Evolutionary conservation across 306 rosid genomes (phyloP).

Genomic region (Pachyrhizus erosus): DNA sequence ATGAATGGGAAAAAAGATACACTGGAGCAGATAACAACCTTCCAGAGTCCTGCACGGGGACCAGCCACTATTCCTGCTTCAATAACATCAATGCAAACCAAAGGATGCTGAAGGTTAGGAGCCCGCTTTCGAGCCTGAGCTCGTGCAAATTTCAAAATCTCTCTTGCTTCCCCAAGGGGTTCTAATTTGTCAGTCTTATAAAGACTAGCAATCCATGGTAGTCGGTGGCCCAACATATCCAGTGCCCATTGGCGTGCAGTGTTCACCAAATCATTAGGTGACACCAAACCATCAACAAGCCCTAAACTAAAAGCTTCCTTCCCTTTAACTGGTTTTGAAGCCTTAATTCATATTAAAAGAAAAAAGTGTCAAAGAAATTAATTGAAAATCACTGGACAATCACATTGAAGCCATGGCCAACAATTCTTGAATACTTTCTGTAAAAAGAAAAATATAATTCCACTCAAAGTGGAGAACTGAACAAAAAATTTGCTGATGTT

Average conservation of each 20-base stretch:
- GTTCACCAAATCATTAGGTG: slow-evolving; percentile 72
- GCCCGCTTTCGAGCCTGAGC: slow-evolving; percentile 76
- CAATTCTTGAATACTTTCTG: not conserved
- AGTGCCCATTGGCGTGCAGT: slow-evolving; percentile 89
- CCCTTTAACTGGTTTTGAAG: slow-evolving; percentile 85
- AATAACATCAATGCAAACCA: slow-evolving; percentile 88
- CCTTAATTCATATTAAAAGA: slow-evolving; percentile 45
- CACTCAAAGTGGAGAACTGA: slow-evolving; percentile 42
- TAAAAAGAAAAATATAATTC: slow-evolving; percentile 25
- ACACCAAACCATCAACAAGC: slow-evolving; percentile 83
- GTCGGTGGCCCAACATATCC: slow-evolving; percentile 67
- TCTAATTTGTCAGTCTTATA: slow-evolving; percentile 82
- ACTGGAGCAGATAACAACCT: slow-evolving; percentile 62
- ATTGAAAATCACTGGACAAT: slow-evolving; percentile 32
- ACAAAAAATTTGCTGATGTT: slow-evolving; percentile 23
- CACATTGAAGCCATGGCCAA: slow-evolving; percentile 26
- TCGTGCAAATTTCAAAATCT: slow-evolving; percentile 81
- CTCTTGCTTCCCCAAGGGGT: slow-evolving; percentile 94
- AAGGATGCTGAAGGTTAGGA: slow-evolving; percentile 89
- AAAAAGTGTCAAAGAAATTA: slow-evolving; percentile 19
- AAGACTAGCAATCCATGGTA: slow-evolving; percentile 92
- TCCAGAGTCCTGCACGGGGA: slow-evolving; percentile 87
- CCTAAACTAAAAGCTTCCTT: slow-evolving; percentile 83
- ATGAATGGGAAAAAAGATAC: slow-evolving; percentile 33
- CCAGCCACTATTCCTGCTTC: slow-evolving; percentile 90